Evolutionary conservation across 306 rosid genomes (phyloP), one percentile per base, ranked within the genome.

Genomic region (Hippophae tibetana): DNA sequence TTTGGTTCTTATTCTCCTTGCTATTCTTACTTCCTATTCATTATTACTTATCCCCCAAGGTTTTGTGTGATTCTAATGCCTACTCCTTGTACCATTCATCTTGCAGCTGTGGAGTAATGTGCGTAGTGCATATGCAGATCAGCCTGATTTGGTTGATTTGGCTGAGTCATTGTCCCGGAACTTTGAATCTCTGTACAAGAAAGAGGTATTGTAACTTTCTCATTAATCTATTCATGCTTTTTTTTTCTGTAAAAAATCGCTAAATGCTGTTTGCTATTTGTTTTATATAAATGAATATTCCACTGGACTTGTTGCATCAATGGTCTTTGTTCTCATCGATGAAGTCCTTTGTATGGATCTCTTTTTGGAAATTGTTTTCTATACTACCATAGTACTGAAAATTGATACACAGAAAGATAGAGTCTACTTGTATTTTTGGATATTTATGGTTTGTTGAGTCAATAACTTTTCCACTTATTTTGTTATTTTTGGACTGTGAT

Each of bases 91-190:
- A 63, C 31, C 40, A 47, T 67, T 76, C 61, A 60, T 51, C 49
- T 76, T 78, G 79, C 97, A 93, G 99, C 76, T 93, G 42, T 93
- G 99, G 99, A 84, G 77, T 69, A 84, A 69, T 81, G 76, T 93
- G 56, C 86, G 71, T 57, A 78, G 70, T 82, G 99, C 94, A 61
- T 93, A 76, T 74, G 89, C 80, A 18, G 99, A 93, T 74, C 90
- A 93, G 77, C 74, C 89, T 74, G 99, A 88, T 65, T 80, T 84
- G 73, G 80, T 82, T 62, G 99, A 86, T 64, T 72, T 93, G 79
- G 95, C 90, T 60, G 99, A 88, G 40, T 77, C 82, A 4, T 72
- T 93, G 53, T 84, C 97, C 14, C 71, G 72, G 69, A 86, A 79
- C 49, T 93, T 93, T 62, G 90, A 93, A 69, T 61, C 77, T 23